Conservation (phyloP, 2,329 filamentous ascomycete genomes). For the Rhynchosporium agropyri region DNA sequence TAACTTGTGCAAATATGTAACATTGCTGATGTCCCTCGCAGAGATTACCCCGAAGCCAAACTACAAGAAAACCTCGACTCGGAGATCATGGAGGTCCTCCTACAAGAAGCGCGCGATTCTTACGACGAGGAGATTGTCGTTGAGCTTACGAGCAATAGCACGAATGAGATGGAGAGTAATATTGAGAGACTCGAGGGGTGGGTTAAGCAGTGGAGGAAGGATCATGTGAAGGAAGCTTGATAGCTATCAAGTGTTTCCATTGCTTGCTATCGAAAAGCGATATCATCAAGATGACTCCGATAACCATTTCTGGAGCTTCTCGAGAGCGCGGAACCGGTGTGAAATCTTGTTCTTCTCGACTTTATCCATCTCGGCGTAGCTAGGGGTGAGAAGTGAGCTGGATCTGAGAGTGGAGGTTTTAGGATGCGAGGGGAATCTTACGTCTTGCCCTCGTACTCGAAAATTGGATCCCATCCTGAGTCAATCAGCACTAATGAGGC, state of each 20-base stretch:
- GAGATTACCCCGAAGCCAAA: conserved; percentile 82
- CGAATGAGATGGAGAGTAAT: conserved; percentile 87
- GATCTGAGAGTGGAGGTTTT: neutral
- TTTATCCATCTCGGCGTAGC: conserved; percentile 93
- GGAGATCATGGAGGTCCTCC: conserved; percentile 94
- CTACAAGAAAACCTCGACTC: conserved; percentile 95
- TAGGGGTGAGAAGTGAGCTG: conserved; percentile 42
- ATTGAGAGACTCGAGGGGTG: conserved; percentile 81
- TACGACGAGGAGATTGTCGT: conserved; percentile 89
- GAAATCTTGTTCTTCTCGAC: conserved; percentile 87
- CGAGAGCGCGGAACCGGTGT: conserved; percentile 84
- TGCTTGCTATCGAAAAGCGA: conserved; percentile 1
- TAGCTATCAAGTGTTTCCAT: conserved; percentile 22
- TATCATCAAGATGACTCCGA: conserved; percentile 31
- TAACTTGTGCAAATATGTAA: conserved; percentile 2
- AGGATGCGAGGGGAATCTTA: conserved; percentile 26
- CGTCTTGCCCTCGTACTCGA: conserved; percentile 90
- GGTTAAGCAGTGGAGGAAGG: conserved; percentile 79
- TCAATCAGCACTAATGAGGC: conserved; percentile 26
- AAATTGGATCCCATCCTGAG: conserved; percentile 94
- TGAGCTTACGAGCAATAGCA: conserved; percentile 79
- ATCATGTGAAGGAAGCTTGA: conserved; percentile 49
- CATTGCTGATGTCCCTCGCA: conserved; percentile 39
- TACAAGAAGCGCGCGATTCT: conserved; percentile 85
- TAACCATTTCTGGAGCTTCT: conserved; percentile 86